Percentiles rank a stretch among this genome's conserved stretches.
These are phyloP conservation scores for Phytophthora constricta DNA, from an alignment of 352 stramenopile species.

Conservation along the genomic window DNA sequence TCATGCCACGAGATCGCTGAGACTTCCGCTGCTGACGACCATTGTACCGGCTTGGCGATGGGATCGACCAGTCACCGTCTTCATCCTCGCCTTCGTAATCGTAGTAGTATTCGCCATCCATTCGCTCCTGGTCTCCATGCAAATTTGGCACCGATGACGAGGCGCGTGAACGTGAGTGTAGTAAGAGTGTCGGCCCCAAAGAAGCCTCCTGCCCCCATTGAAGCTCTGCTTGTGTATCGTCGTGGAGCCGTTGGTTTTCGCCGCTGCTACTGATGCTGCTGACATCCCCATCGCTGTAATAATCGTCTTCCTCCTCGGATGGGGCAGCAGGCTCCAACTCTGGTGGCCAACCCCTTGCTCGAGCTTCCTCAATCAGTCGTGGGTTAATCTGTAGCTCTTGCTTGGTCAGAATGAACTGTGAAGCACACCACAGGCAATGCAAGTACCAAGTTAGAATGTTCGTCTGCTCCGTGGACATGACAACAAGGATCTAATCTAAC, in stretches of 20 bases:
- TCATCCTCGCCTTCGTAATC: constrained; percentile 18
- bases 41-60: constrained; percentile 19
- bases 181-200: constrained; percentile 9
- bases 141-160: constrained; percentile 27
- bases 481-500: constrained; percentile 22
- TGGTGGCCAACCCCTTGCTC: constrained; percentile 20
- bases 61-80: constrained; percentile 31
- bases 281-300: constrained; percentile 35
- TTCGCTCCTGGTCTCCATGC: constrained; percentile 18
- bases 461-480: no score
- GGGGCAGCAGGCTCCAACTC: constrained; percentile 14
- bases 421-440: constrained; percentile 1
- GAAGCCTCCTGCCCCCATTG: constrained; percentile 12
- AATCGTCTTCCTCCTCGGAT: constrained; percentile 36
- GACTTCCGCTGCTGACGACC: constrained; percentile 12
- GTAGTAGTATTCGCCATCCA: constrained; percentile 9
- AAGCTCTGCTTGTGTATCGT: constrained; percentile 6
- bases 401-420: constrained; percentile 56
- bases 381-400: constrained; percentile 52
- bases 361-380: constrained; percentile 19
- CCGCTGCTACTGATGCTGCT: constrained; percentile 25
- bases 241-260: constrained; percentile 29
- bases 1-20: constrained; percentile 18
- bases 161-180: constrained; percentile 13
- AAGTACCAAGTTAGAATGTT: no score